Base-by-base conservation (phyloP, 2,329 filamentous ascomycete genomes). In the Fusarium veterinarium region DNA sequence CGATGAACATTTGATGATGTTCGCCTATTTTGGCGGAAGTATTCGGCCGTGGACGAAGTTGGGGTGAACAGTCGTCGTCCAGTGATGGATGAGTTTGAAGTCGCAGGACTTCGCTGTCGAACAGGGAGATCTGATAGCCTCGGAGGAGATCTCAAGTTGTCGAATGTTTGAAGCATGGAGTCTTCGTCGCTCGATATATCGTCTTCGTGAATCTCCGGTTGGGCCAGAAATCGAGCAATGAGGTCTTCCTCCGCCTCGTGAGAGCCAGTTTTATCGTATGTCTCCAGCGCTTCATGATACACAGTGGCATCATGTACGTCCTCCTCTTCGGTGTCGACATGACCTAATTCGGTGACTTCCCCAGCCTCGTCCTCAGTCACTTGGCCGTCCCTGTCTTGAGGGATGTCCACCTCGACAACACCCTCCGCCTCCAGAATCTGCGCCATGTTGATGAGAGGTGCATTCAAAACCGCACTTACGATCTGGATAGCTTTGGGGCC, bases 351-450 rank as follows among this genome's bases (percentile, higher is more conserved):
- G 41, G 19, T 3, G 5, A n/a, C 2, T 11, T 23, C 19, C 9
- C 28, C 28, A 7, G 23, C 42, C 13, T 53, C 56, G 4, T 48
- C 42, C 11, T 35, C 42, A 17, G 33, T 19, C n/a, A 48, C 49
- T 5, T 62, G 64, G 1, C 13, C n/a, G 12, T 46, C 46, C 10
- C 12, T 14, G 5, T 33, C 52, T 10, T 40, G 25, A 6, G 71
- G 73, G 3, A 71, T 64, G 0, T 63, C 38, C 3, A 62, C 69
- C 9, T 76, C 71, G 4, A 76, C 56, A 48, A 76, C 67, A 13
- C 74, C 74, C 48, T 76, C 72, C 1, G 64, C 69, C 8, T 76
- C 74, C 3, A 76, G 37, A 5, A 76, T 72, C 49, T 69, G 69
- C 1, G 44, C 5, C 48, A 76, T 63, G 28, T 62, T 73, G n/a